A percentile compares a stretch with the other conserved stretches of the same genome.
phyloP scores from a whole-genome alignment of 2,329 filamentous ascomycete genomes.

The Neoscytalidium dimidiatum region DNA sequence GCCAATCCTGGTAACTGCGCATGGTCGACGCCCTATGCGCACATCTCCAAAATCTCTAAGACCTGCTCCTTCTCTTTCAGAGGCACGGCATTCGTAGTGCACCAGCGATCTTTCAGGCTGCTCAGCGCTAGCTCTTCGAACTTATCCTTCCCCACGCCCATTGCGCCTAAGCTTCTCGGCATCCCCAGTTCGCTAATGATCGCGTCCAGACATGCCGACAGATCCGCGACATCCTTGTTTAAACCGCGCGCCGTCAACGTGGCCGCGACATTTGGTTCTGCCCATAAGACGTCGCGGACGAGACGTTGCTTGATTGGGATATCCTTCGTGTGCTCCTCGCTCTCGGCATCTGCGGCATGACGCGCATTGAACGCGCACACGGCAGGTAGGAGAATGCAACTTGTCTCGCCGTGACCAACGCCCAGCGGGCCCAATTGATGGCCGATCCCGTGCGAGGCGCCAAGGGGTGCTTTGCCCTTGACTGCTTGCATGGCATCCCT shows the following conservation, averaged over 20 bases:
- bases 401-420: constrained; percentile 63
- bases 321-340: constrained; percentile 40
- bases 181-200: constrained; percentile 55
- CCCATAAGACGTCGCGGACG: constrained; percentile 44
- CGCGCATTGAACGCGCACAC: constrained; percentile 58
- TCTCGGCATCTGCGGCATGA: constrained; percentile 13
- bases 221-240: constrained; percentile 37
- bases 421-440: constrained; percentile 53
- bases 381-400: constrained; percentile 56
- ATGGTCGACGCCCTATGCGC: neutral
- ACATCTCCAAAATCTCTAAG: constrained; percentile 50
- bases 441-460: constrained; percentile 45
- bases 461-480: constrained; percentile 41
- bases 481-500: constrained; percentile 55
- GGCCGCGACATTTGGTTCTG: constrained; percentile 36
- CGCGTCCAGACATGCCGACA: constrained; percentile 55
- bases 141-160: constrained; percentile 52
- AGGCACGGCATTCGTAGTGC: constrained; percentile 53
- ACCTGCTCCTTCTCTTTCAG: constrained; percentile 52
- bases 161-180: constrained; percentile 56
- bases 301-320: constrained; percentile 36
- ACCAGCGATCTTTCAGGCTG: constrained; percentile 54
- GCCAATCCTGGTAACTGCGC: too few relatives aligned
- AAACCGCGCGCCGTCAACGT: constrained; percentile 35
- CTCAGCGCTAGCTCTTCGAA: constrained; percentile 52